A percentile compares a stretch with the other conserved stretches of the same genome.
These are phyloP conservation scores for Citrus inodora DNA, from an alignment of 345 rosid genomes.

Conservation along the genomic window DNA sequence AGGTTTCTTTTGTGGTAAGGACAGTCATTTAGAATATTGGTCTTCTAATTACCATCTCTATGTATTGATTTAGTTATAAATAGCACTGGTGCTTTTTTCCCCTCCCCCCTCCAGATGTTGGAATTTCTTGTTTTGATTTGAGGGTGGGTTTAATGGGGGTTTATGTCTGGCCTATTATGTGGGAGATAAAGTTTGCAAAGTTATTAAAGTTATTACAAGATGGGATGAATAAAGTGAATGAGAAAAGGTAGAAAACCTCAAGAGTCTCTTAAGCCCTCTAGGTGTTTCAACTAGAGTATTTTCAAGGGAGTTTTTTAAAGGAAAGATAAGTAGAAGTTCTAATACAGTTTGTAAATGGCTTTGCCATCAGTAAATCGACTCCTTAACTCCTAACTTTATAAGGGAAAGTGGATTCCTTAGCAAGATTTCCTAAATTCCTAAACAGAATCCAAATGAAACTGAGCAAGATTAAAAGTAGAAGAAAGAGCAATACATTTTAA, in stretches of 20 bases:
- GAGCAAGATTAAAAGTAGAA: not conserved
- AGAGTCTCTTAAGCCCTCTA: not conserved
- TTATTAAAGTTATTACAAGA: not conserved
- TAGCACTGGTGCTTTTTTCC: not conserved
- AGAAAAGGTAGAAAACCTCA: not conserved
- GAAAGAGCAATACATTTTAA: not conserved
- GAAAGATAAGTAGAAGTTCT: not conserved
- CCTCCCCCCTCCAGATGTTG: not conserved
- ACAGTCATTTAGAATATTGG: not conserved
- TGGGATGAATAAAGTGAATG: not conserved
- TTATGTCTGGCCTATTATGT: not conserved
- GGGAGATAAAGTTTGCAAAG: not conserved
- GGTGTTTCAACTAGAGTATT: not conserved
- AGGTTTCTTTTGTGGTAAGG: constrained; percentile 90
- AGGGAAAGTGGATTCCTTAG: not conserved
- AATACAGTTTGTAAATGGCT: not conserved
- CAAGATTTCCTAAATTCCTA: not conserved
- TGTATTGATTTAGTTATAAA: not conserved
- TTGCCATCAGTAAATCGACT: not conserved
- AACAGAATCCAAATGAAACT: not conserved
- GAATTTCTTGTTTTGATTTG: not conserved
- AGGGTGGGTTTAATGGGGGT: not conserved
- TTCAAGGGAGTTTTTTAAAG: not conserved
- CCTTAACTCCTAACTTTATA: not conserved
- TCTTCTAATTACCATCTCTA: constrained; percentile 1